phyloP scores from a whole-genome alignment of 352 stramenopile genomes.

The Aphanomyces euteiches region DNA sequence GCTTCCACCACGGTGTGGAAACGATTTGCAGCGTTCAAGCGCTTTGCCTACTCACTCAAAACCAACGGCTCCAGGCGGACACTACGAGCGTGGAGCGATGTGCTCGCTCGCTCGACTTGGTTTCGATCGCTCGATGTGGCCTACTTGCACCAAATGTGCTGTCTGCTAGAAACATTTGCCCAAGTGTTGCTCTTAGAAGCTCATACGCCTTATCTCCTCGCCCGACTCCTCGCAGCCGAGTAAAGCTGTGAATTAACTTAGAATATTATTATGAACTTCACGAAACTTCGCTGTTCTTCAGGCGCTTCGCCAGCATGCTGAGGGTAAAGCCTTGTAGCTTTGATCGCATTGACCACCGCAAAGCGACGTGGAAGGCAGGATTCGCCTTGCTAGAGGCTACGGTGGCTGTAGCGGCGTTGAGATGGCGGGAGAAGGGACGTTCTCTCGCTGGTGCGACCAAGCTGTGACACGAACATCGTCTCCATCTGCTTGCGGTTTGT shows the following conservation, averaged over 20 bases:
- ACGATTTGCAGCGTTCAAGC: constrained; percentile 67
- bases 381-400: too few species aligned
- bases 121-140: constrained; percentile 79
- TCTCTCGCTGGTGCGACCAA: too few species aligned
- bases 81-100: constrained; percentile 50
- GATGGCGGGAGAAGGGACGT: too few species aligned
- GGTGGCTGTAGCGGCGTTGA: too few species aligned
- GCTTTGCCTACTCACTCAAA: constrained; percentile 56
- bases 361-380: too few species aligned
- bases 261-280: too few species aligned
- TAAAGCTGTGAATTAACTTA: neutral
- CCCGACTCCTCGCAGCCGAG: constrained; percentile 19
- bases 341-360: too few species aligned
- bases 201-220: constrained; percentile 64
- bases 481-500: too few species aligned
- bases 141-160: constrained; percentile 79
- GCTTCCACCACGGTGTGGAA: constrained; percentile 70
- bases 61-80: constrained; percentile 53
- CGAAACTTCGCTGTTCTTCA: too few species aligned
- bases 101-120: constrained; percentile 63
- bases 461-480: too few species aligned
- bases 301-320: too few species aligned
- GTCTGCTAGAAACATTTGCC: constrained; percentile 69
- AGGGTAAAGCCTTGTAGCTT: too few species aligned
- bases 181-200: constrained; percentile 71